A percentile compares a stretch with the other conserved stretches of the same genome.
Conservation (phyloP, 305 asterid species). For the Fraxinus paxiana region DNA sequence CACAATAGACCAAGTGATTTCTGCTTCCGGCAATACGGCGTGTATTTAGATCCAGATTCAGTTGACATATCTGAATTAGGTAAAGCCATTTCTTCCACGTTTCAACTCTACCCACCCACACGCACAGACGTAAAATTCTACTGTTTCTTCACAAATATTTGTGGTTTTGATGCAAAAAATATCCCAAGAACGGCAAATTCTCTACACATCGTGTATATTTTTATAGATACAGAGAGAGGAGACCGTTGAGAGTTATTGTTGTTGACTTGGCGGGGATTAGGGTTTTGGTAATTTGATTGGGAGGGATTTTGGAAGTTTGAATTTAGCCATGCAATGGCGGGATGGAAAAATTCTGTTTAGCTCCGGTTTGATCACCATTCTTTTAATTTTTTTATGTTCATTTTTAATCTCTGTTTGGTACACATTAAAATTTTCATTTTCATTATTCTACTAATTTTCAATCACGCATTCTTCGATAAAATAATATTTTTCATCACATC, state of each 20-base stretch:
- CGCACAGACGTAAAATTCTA: neutral
- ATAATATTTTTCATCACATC: too few species aligned
- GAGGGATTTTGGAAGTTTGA: neutral
- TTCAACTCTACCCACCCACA: neutral
- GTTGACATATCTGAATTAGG: slow-evolving; percentile 25
- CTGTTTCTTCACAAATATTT: neutral
- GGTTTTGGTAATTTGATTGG: neutral
- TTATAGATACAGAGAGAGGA: neutral
- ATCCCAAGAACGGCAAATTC: neutral
- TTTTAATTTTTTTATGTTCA: too few species aligned
- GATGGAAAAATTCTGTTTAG: neutral
- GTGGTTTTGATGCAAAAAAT: neutral
- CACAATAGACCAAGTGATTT: slow-evolving; percentile 86
- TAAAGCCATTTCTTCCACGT: slow-evolving; percentile 25
- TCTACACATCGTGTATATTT: neutral
- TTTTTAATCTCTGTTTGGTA: too few species aligned
- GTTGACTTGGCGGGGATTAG: neutral
- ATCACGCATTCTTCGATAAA: too few species aligned
- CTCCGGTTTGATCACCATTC: too few species aligned
- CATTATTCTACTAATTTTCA: too few species aligned
- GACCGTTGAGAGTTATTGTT: neutral
- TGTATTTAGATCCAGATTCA: slow-evolving; percentile 60
- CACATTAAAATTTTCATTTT: too few species aligned
- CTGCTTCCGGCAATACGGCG: slow-evolving; percentile 79
- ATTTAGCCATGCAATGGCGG: neutral